Evolutionary conservation across 495 filamentous ascomycete genomes (phyloP), one percentile per base, ranked within the genome.

Genomic region (Sphaerosporella brunnea): DNA sequence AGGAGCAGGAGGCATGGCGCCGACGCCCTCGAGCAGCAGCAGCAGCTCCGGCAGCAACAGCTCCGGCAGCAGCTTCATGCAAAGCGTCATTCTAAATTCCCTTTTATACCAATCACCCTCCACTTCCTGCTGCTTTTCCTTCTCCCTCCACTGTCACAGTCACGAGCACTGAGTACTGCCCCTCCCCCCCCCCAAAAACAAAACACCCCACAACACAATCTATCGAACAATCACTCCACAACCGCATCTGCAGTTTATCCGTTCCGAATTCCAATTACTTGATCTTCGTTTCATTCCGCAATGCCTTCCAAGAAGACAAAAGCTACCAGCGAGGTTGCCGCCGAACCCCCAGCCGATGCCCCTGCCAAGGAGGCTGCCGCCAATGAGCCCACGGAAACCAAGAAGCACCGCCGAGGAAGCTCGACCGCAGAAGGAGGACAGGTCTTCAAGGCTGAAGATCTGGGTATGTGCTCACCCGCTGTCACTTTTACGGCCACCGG

Each of bases 391-490:
- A 36, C 25, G 2, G 25, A 34, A 8, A 16, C 26, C 7, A 46
- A 46, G 43, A 50, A 44, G 5, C 55, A 58, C 19, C 56, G 56
- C 43, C 55, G 56, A 48, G 56, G 43, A 19, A 59, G 56, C 26
- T 59, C 55, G 4, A 51, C 55, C 10, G 55, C 57, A 32, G 50
- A 51, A 24, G 55, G 56, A 46, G 24, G 24, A 24, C 37, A 16
- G 28, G 53, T 57, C 15, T 57, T 57, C 25, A 59, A 59, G 19
- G 51, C 56, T 34, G 51, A 51, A 46, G 56, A 59, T 20, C 48
- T 59, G 45, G 56, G 55, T 59, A 59, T 45, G 55, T 45, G 8
- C 4, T n/a, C n/a, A n/a, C n/a, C n/a, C n/a, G n/a, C n/a, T n/a
- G n/a, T n/a, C n/a, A n/a, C n/a, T n/a, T n/a, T n/a, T n/a, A n/a